A percentile compares a stretch with the other conserved stretches of the same genome.
These are phyloP conservation scores for Colletotrichum spinosum DNA, from an alignment of 2,329 filamentous ascomycete species.

Conservation along the genomic window DNA sequence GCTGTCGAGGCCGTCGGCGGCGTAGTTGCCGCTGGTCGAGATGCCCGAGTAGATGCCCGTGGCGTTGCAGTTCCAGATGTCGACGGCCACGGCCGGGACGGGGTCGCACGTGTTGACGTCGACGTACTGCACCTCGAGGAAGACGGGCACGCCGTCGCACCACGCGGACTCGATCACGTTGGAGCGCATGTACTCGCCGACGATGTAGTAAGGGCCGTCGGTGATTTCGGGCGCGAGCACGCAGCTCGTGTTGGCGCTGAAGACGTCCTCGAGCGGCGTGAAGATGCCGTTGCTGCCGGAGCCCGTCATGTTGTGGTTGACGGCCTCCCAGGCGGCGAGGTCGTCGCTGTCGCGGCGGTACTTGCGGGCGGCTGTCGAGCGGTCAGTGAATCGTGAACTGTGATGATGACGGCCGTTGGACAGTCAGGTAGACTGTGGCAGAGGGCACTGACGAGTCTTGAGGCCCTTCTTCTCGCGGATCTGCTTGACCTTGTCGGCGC, in stretches of 20 bases:
- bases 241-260: constrained; percentile 31
- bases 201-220: constrained; percentile 47
- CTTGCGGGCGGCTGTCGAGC: constrained; percentile 44
- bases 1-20: constrained; percentile 41
- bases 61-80: constrained; percentile 44
- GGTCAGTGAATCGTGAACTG: too few species aligned
- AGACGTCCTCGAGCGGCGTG: constrained; percentile 45
- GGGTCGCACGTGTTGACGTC: constrained; percentile 41
- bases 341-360: constrained; percentile 47
- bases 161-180: constrained; percentile 56
- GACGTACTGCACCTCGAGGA: constrained; percentile 43
- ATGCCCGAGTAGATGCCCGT: constrained; percentile 56
- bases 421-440: background rate
- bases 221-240: constrained; percentile 30
- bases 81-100: constrained; percentile 38
- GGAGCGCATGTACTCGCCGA: constrained; percentile 58
- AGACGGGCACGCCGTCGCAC: constrained; percentile 55
- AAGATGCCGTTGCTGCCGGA: constrained; percentile 45
- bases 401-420: background rate
- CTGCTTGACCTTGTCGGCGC: constrained; percentile 51
- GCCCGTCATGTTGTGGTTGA: constrained; percentile 49
- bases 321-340: constrained; percentile 47
- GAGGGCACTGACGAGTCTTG: constrained; percentile 14
- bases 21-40: constrained; percentile 43
- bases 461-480: constrained; percentile 49